A percentile compares a stretch with the other conserved stretches of the same genome.
These are phyloP conservation scores for Arthroderma uncinatum DNA, from an alignment of 2,329 filamentous ascomycete species.

Conservation along the genomic window DNA sequence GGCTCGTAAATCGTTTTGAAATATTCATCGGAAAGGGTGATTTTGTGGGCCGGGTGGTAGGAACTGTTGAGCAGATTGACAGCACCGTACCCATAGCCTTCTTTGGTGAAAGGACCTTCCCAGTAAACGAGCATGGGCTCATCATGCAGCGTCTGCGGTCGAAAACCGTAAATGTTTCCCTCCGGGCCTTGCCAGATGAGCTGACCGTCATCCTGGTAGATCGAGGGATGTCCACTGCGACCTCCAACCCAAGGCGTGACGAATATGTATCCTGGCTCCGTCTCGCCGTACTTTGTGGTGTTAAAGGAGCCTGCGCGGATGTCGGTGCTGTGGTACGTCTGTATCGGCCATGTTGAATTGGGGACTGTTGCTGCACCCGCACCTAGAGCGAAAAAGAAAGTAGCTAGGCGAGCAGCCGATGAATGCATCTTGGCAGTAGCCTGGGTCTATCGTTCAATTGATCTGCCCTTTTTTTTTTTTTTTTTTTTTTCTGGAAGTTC, in stretches of 20 bases:
- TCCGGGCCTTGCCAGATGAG: slow-evolving; percentile 28
- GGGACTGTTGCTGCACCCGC: background rate
- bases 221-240: slow-evolving; percentile 24
- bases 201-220: slow-evolving; percentile 28
- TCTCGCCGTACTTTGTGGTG: slow-evolving; percentile 23
- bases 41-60: slow-evolving; percentile 13
- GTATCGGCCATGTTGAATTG: slow-evolving; percentile 13
- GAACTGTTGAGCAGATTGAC: slow-evolving; percentile 16
- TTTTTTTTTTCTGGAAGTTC: background rate
- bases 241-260: slow-evolving; percentile 24
- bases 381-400: background rate
- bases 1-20: slow-evolving; percentile 12
- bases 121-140: slow-evolving; percentile 29
- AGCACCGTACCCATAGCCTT: slow-evolving; percentile 13
- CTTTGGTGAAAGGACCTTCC: slow-evolving; percentile 22
- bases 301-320: slow-evolving; percentile 23
- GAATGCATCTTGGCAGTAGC: background rate
- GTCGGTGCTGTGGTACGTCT: slow-evolving; percentile 13
- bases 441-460: background rate
- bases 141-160: slow-evolving; percentile 26
- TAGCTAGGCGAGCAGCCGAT: background rate
- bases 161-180: slow-evolving; percentile 23
- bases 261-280: slow-evolving; percentile 27
- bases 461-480: background rate
- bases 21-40: slow-evolving; percentile 7